Evolutionary conservation across 73 alveolate species (phyloP).

Genomic region (Blepharisma japonicum): DNA sequence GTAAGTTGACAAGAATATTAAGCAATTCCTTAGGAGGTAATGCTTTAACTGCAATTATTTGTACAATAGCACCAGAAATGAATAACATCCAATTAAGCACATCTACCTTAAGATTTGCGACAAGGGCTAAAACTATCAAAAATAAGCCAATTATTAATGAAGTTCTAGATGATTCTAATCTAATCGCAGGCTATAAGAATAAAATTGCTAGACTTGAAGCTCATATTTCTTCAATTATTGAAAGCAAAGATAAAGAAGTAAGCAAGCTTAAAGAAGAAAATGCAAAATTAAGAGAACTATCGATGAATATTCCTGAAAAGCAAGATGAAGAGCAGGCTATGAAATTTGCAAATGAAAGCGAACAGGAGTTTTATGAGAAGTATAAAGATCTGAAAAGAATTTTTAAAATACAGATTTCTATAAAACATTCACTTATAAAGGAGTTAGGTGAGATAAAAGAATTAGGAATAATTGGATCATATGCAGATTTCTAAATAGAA

Average conservation of each 20-base stretch:
- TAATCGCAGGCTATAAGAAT: conserved; percentile 21
- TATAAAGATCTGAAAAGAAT: not conserved
- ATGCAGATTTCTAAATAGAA: too few relatives aligned
- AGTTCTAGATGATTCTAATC: conserved; percentile 41
- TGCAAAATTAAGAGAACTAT: not conserved
- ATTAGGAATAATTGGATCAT: not conserved
- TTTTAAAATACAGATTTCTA: not conserved
- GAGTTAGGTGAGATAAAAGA: not conserved
- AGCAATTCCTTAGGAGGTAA: conserved; percentile 92
- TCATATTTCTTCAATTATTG: conserved; percentile 16
- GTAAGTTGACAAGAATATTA: conserved; percentile 84
- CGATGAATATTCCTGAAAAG: not conserved
- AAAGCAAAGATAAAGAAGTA: conserved; percentile 28
- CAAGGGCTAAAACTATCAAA: conserved; percentile 75
- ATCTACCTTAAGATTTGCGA: conserved; percentile 90
- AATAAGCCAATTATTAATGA: conserved; percentile 67
- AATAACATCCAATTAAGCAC: conserved; percentile 63
- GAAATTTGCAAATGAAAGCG: not conserved
- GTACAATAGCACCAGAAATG: conserved; percentile 84
- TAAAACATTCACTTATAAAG: not conserved
- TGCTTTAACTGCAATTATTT: conserved; percentile 81
- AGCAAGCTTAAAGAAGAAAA: conserved; percentile 28
- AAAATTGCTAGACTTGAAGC: conserved; percentile 32
- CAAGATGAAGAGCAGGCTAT: not conserved
- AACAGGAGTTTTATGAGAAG: not conserved